phyloP scores from a whole-genome alignment of 495 filamentous ascomycete genomes.

The Massariosphaeria phaeospora region DNA sequence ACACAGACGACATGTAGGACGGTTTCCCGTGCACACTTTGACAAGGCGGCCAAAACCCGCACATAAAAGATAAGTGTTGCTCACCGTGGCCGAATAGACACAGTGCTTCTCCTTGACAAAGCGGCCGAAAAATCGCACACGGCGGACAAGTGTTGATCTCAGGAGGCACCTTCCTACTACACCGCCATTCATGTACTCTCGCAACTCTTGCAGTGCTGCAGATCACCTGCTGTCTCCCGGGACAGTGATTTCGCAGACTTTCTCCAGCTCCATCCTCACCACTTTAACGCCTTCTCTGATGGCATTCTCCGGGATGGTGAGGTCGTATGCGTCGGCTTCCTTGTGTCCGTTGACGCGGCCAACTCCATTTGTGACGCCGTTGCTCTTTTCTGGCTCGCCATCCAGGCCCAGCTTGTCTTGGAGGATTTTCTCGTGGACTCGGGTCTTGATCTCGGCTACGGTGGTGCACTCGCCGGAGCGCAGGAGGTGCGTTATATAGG shows the following conservation, averaged over 20 bases:
- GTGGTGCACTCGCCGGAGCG: slow-evolving; percentile 37
- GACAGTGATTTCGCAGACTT: slow-evolving; percentile 31
- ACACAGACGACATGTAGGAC: too few species aligned
- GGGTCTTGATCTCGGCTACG: slow-evolving; percentile 30
- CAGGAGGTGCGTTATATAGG: slow-evolving; percentile 31
- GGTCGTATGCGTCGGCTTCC: slow-evolving; percentile 22
- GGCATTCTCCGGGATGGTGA: slow-evolving; percentile 30
- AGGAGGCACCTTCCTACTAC: too few species aligned
- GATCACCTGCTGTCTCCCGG: slow-evolving; percentile 1
- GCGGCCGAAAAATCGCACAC: too few species aligned
- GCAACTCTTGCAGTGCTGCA: too few species aligned
- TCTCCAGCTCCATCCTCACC: slow-evolving; percentile 34
- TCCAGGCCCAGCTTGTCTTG: not conserved
- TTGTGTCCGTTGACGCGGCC: slow-evolving; percentile 7
- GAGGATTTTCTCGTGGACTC: slow-evolving; percentile 24
- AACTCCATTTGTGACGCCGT: slow-evolving; percentile 8
- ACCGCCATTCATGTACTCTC: too few species aligned
- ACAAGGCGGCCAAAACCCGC: too few species aligned
- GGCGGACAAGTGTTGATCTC: too few species aligned
- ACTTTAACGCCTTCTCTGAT: slow-evolving; percentile 31
- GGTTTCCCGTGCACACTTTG: too few species aligned
- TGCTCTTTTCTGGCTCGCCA: not conserved
- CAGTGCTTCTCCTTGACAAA: too few species aligned
- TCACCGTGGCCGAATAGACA: too few species aligned
- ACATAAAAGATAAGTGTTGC: too few species aligned